Evolutionary conservation across 1,284 basidiomycete species (phyloP).

Genomic region (Puccinia horiana): DNA sequence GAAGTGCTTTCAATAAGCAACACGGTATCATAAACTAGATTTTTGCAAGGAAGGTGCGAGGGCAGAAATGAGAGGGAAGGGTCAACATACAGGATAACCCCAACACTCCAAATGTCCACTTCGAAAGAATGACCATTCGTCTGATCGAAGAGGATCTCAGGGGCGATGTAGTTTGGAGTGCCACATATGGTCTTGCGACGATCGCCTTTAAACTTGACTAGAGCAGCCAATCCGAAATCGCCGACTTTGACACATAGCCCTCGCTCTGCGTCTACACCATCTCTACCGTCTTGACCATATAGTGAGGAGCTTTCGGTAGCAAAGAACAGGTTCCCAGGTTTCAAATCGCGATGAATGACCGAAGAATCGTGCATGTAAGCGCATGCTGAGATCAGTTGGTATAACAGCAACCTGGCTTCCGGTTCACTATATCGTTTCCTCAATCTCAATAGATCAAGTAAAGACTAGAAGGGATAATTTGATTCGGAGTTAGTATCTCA

Average conservation of each 20-base stretch:
- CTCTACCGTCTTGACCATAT: slow-evolving; percentile 41
- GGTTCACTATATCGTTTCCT: slow-evolving; percentile 87
- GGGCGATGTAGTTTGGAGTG: slow-evolving; percentile 98
- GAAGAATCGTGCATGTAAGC: slow-evolving; percentile 90
- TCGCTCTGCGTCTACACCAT: slow-evolving; percentile 62
- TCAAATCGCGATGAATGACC: slow-evolving; percentile 93
- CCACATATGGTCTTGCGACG: slow-evolving; percentile 85
- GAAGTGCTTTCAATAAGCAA: not conserved
- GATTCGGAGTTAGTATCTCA: not conserved
- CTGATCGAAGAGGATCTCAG: slow-evolving; percentile 93
- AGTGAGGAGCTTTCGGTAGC: slow-evolving; percentile 35
- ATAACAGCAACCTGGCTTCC: slow-evolving; percentile 86
- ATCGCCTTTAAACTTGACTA: slow-evolving; percentile 94
- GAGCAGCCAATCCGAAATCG: slow-evolving; percentile 93
- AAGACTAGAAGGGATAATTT: slow-evolving; percentile 58
- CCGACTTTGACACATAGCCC: slow-evolving; percentile 96
- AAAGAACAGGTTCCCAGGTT: slow-evolving; percentile 92
- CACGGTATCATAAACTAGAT: not conserved
- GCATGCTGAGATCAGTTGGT: slow-evolving; percentile 92
- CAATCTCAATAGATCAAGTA: slow-evolving; percentile 85
- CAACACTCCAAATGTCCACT: slow-evolving; percentile 96
- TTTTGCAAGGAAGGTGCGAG: not conserved
- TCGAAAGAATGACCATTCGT: slow-evolving; percentile 96
- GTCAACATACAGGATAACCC: slow-evolving; percentile 73
- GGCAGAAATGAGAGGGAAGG: not conserved